Conservation (phyloP, 176 grass and related monocot species). For the Aegilops umbellulata region DNA sequence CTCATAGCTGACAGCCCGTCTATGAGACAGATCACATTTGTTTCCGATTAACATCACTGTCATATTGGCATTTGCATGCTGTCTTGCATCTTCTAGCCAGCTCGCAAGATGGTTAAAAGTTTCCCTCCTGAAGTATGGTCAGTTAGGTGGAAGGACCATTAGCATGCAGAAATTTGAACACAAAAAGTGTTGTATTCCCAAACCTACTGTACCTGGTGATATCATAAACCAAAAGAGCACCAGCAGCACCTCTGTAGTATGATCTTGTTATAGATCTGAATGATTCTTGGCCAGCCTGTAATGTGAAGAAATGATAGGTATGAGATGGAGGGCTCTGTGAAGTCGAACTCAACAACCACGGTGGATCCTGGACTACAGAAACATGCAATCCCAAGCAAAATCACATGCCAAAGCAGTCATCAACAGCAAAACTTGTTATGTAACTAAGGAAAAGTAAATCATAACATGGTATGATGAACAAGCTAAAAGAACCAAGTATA, state of each 20-base stretch:
- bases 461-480: not conserved
- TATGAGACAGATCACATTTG: constrained; percentile 75
- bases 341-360: not conserved
- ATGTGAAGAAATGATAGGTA: constrained; percentile 7
- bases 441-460: not conserved
- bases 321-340: constrained; percentile 9
- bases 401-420: not conserved
- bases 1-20: constrained; percentile 72
- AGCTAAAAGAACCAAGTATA: not conserved
- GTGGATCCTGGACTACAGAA: not conserved
- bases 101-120: constrained; percentile 83
- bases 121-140: constrained; percentile 54
- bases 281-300: constrained; percentile 75
- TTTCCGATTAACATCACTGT: constrained; percentile 79
- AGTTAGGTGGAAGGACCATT: constrained; percentile 1
- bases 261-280: constrained; percentile 90
- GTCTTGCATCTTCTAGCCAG: constrained; percentile 82
- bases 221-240: constrained; percentile 83
- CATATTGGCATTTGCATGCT: constrained; percentile 81
- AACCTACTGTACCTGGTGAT: constrained; percentile 52
- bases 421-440: not conserved
- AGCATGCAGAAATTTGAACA: not conserved
- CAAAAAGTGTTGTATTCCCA: not conserved
- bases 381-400: not conserved
- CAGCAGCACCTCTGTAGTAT: constrained; percentile 86